Conservation (phyloP, 2,329 filamentous ascomycete species). For the Colletotrichum sp. region DNA sequence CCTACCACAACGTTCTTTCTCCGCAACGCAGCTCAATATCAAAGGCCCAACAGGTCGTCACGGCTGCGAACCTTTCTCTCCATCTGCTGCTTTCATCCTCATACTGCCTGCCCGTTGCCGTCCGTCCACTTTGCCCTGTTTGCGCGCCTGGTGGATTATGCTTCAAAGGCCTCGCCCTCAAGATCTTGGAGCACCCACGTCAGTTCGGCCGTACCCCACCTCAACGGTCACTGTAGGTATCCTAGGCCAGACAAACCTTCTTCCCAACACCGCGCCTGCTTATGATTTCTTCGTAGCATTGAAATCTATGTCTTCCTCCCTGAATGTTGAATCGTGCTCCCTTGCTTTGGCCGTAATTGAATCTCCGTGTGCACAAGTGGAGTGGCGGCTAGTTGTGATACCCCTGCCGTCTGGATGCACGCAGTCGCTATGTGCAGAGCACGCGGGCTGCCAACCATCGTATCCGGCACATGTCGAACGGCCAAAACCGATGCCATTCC, state of each 20-base stretch:
- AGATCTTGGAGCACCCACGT: constrained; percentile 7
- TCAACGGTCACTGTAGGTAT: not conserved
- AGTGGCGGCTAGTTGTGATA: not conserved
- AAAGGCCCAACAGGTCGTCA: not conserved
- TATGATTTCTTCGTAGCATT: not conserved
- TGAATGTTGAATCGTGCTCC: not conserved
- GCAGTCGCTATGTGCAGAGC: not conserved
- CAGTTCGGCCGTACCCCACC: constrained; percentile 9
- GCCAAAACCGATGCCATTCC: constrained; percentile 3
- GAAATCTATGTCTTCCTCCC: not conserved
- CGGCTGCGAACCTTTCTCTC: not conserved
- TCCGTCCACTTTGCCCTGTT: not conserved
- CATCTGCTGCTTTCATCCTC: not conserved
- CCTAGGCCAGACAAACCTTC: constrained; percentile 6
- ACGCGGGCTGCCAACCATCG: not conserved
- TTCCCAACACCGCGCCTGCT: not conserved
- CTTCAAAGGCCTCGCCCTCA: not conserved
- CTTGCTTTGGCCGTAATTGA: not conserved
- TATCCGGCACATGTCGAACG: not conserved
- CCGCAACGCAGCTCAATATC: not conserved
- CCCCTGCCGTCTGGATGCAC: not conserved
- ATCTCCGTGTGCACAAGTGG: not conserved
- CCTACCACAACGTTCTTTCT: not conserved
- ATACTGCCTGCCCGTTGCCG: not conserved
- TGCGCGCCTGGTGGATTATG: not conserved